Evolutionary conservation across 345 rosid genomes (phyloP).

Genomic region (Brassica cretica): DNA sequence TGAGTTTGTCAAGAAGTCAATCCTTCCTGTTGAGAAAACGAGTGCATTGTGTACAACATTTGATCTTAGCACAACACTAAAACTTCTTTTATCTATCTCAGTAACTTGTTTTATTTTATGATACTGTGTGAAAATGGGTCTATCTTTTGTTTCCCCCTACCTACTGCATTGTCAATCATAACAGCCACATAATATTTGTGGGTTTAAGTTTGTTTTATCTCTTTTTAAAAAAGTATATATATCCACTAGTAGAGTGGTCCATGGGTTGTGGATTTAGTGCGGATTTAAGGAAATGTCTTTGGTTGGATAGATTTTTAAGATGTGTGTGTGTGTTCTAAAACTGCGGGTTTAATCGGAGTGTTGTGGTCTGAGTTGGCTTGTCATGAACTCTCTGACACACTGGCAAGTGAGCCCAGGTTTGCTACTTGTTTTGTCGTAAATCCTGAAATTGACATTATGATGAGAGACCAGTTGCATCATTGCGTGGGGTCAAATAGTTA

Average conservation of each 20-base stretch:
- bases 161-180: conserved; percentile 23
- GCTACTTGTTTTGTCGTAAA: conserved; percentile 36
- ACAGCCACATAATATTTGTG: conserved; percentile 35
- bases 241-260: conserved; percentile 38
- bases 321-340: conserved; percentile 18
- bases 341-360: conserved; percentile 31
- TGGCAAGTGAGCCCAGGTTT: conserved; percentile 44
- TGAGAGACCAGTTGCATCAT: conserved; percentile 34
- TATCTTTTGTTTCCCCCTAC: not conserved
- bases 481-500: conserved; percentile 27
- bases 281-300: conserved; percentile 40
- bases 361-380: conserved; percentile 40
- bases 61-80: not conserved
- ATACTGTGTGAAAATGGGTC: conserved; percentile 5
- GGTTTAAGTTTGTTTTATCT: conserved; percentile 11
- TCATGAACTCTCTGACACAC: conserved; percentile 43
- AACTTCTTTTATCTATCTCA: conserved; percentile 15
- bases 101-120: not conserved
- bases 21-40: conserved; percentile 40
- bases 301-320: conserved; percentile 38
- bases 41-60: conserved; percentile 29
- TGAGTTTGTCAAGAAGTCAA: conserved; percentile 31
- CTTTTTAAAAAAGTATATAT: not conserved
- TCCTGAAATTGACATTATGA: conserved; percentile 31
- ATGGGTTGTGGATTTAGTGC: conserved; percentile 35